phyloP scores from a whole-genome alignment of 352 stramenopile genomes.

The Globisporangium acanthophoron region DNA sequence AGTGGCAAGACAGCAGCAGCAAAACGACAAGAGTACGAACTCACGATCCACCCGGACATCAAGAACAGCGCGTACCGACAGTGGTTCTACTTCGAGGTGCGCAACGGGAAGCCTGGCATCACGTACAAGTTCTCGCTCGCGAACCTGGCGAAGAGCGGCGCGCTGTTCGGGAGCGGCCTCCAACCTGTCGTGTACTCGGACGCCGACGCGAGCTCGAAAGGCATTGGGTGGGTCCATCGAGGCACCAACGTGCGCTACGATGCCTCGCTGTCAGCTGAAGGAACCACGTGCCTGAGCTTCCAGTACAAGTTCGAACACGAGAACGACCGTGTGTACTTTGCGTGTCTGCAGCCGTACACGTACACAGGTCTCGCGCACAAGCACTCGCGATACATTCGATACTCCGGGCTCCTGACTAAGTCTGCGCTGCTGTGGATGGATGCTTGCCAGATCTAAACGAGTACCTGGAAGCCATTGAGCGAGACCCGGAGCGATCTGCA shows the following conservation, averaged over 20 bases:
- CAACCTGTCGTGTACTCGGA: conserved; percentile 80
- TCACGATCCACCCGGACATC: conserved; percentile 68
- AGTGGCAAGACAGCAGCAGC: conserved; percentile 1
- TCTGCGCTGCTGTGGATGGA: neutral
- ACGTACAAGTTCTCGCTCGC: conserved; percentile 68
- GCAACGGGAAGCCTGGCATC: conserved; percentile 39
- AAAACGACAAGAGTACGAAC: conserved; percentile 55
- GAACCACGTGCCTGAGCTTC: conserved; percentile 55
- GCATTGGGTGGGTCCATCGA: conserved; percentile 52
- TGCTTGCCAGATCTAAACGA: conserved; percentile 49
- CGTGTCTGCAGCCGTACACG: conserved; percentile 83
- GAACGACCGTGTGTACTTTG: conserved; percentile 76
- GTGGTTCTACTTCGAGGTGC: conserved; percentile 90
- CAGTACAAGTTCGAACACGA: conserved; percentile 65
- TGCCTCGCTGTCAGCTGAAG: conserved; percentile 23
- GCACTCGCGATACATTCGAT: neutral
- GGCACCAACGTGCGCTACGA: conserved; percentile 65
- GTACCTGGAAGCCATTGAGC: conserved; percentile 59
- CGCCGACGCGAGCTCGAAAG: conserved; percentile 29
- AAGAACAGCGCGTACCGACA: conserved; percentile 83
- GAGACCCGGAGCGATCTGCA: conserved; percentile 30
- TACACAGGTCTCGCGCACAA: conserved; percentile 52
- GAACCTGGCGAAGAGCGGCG: conserved; percentile 80
- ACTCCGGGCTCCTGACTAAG: neutral
- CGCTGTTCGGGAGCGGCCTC: conserved; percentile 76